phyloP scores from a whole-genome alignment of 164 flowering plant genomes.

The Annona cherimola region DNA sequence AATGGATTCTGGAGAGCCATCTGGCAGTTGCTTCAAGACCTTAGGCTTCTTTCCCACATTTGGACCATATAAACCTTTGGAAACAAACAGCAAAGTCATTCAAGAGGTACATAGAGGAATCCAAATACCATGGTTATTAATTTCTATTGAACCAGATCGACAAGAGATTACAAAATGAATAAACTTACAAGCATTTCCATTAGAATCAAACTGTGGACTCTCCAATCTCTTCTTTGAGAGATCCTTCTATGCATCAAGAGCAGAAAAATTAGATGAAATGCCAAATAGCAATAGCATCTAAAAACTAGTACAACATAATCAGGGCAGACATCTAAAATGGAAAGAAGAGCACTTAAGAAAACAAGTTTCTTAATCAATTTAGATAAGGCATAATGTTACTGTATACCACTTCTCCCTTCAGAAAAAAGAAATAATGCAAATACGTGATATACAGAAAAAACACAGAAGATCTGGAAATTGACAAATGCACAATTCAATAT shows the following conservation, averaged over 20 bases:
- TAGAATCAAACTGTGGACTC: constrained; percentile 57
- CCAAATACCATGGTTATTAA: neutral
- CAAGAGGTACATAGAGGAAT: neutral
- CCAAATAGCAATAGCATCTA: neutral
- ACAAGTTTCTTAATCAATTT: neutral
- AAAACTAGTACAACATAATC: neutral
- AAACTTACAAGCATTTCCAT: constrained; percentile 61
- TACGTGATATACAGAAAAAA: neutral
- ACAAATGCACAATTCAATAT: neutral
- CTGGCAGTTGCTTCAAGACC: constrained; percentile 56
- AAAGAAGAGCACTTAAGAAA: neutral
- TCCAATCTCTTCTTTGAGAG: constrained; percentile 57
- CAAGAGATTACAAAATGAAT: neutral
- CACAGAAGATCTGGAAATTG: neutral
- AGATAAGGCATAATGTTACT: neutral
- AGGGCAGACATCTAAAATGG: neutral
- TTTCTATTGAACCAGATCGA: neutral
- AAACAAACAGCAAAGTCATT: constrained; percentile 6
- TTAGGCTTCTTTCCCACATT: constrained; percentile 68
- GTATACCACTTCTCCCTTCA: neutral
- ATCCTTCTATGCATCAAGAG: constrained; percentile 53
- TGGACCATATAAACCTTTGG: constrained; percentile 60
- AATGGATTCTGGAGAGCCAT: constrained; percentile 50
- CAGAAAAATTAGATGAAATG: neutral
- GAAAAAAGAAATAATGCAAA: neutral